Evolutionary conservation across 495 filamentous ascomycete species (phyloP).

Genomic region (Xylona heveae): DNA sequence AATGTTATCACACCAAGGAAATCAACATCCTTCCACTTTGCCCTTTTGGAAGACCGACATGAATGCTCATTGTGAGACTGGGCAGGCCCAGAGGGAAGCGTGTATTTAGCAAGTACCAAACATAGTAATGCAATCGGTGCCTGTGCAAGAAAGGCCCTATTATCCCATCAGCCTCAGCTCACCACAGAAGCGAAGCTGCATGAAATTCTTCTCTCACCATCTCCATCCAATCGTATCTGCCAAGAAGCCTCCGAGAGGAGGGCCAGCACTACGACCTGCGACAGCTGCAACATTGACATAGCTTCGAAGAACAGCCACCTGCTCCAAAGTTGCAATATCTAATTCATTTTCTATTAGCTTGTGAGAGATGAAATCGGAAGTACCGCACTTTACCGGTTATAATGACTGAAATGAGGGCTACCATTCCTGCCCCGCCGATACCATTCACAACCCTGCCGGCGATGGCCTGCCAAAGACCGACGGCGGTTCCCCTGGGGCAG

Average conservation of each 20-base stretch:
- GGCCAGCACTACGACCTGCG: slow-evolving; percentile 11
- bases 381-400: slow-evolving; percentile 9
- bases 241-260: slow-evolving; percentile 13
- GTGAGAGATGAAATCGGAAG: background rate
- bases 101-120: slow-evolving; percentile 7
- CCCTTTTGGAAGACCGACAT: background rate
- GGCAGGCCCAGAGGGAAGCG: slow-evolving; percentile 6
- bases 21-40: slow-evolving; percentile 8
- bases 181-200: background rate
- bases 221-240: slow-evolving; percentile 14
- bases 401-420: slow-evolving; percentile 12
- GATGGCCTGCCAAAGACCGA: slow-evolving; percentile 9
- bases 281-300: slow-evolving; percentile 13
- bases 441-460: slow-evolving; percentile 12
- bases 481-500: slow-evolving; percentile 9
- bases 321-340: slow-evolving; percentile 11
- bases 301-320: slow-evolving; percentile 13
- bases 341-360: no score
- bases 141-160: slow-evolving; percentile 16
- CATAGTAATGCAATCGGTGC: slow-evolving; percentile 11
- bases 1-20: slow-evolving; percentile 9
- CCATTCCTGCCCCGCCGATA: slow-evolving; percentile 13
- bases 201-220: no score
- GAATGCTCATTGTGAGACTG: slow-evolving; percentile 3
- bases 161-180: background rate